Evolutionary conservation across 1,284 basidiomycete species (phyloP), one percentile per base, ranked within the genome.

Genomic region (Trichosporon coremiiforme): DNA sequence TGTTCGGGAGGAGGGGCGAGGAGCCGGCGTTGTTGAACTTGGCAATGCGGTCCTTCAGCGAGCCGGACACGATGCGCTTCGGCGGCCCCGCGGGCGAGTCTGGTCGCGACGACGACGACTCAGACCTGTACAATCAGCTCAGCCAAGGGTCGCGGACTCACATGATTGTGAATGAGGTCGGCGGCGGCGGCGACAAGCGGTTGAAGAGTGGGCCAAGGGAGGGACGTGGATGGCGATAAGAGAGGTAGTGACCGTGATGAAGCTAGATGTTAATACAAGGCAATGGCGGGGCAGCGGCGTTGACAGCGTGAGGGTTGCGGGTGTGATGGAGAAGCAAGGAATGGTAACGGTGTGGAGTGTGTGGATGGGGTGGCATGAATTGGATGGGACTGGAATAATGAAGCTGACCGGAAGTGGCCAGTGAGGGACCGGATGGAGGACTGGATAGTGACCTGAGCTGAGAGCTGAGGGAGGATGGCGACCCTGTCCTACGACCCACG

Each of bases 1-100:
- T 75, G 41, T 70, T 75, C 4, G 81, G 81, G 15, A 81, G 68
- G 3, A 79, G 79, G 8, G 74, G 74, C 15, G 78, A 77, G 0
- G 78, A 74, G 10, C 77, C 80, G 41, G 78, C 74, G 53, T 82
- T 81, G 75, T 80, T 80, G 73, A 84, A 84, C 69, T 78, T 79
- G 15, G 82, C 82, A 50, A 84, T 84, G 35, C 82, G 78, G 68
- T 84, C 82, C 73, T 79, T 79, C 65, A 84, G 77, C 2, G 79
- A 80, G 53, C 80, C 78, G 20, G 79, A 79, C 6, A 82, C 78
- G 64, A 75, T 67, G 6, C 80, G 77, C n/a, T 68, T 64, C 5
- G 68, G 71, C 41, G 71, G 76, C 67, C 55, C 68, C n/a, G 36
- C 53, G 15, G 71, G 68, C 29, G 64, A 73, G 17, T 20, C 66